Percentiles rank a stretch among this genome's conserved stretches.
Evolutionary conservation across 306 rosid genomes (phyloP).

Genomic region (Glycyrrhiza uralensis): DNA sequence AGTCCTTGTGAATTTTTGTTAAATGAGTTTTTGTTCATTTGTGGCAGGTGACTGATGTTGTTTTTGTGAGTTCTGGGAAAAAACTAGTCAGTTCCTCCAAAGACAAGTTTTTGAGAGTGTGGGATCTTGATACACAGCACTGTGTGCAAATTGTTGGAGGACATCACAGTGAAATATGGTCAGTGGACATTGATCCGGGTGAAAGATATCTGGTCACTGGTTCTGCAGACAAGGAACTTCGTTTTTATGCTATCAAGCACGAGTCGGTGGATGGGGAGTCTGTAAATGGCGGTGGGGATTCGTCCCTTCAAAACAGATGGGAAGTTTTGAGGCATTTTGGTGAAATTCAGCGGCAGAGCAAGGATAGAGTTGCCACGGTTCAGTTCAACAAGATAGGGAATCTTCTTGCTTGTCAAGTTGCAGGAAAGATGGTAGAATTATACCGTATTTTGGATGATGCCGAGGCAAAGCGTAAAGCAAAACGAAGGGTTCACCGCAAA

Average conservation of each 20-base stretch:
- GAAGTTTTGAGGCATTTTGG: slow-evolving; percentile 75
- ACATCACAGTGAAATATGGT: slow-evolving; percentile 96
- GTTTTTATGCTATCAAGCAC: slow-evolving; percentile 61
- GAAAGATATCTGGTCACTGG: slow-evolving; percentile 83
- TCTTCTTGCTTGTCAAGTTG: slow-evolving; percentile 88
- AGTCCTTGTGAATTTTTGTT: neutral
- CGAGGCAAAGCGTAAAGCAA: slow-evolving; percentile 82
- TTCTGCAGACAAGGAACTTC: slow-evolving; percentile 85
- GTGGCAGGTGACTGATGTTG: slow-evolving; percentile 81
- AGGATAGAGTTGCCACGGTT: slow-evolving; percentile 84
- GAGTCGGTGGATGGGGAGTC: slow-evolving; percentile 48
- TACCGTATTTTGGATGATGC: slow-evolving; percentile 77
- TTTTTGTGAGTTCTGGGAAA: slow-evolving; percentile 71
- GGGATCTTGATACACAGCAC: slow-evolving; percentile 98
- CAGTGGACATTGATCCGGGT: slow-evolving; percentile 68
- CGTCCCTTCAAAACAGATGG: slow-evolving; percentile 60
- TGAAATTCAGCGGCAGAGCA: slow-evolving; percentile 74
- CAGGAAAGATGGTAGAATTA: slow-evolving; percentile 81
- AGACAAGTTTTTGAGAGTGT: slow-evolving; percentile 91
- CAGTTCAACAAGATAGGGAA: slow-evolving; percentile 77
- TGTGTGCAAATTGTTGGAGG: slow-evolving; percentile 94
- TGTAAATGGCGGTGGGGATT: slow-evolving; percentile 41
- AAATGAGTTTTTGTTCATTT: slow-evolving; percentile 19
- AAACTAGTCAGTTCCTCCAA: slow-evolving; percentile 85
- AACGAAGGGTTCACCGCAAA: slow-evolving; percentile 79